Percentiles rank a stretch among this genome's conserved stretches.
phyloP scores from a whole-genome alignment of 2,329 filamentous ascomycete genomes.

The Myriosclerotinia curreyana region DNA sequence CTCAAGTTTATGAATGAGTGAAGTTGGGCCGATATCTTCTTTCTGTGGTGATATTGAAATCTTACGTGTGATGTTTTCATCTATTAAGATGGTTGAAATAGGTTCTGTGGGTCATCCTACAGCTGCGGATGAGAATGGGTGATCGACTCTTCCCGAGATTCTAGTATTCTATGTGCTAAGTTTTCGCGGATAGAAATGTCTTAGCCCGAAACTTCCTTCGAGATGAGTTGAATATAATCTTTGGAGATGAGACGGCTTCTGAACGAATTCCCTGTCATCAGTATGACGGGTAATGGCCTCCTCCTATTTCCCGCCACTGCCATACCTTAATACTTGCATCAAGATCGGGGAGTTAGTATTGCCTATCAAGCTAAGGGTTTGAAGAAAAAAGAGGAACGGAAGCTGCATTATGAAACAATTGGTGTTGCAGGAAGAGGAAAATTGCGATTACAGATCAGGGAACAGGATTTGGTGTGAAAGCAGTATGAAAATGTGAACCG shows the following conservation, averaged over 20 bases:
- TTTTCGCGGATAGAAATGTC: neutral
- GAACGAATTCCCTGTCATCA: neutral
- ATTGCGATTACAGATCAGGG: no score
- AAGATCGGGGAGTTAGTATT: no score
- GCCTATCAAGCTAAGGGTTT: no score
- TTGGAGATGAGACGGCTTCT: neutral
- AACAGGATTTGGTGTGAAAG: no score
- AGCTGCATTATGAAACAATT: no score
- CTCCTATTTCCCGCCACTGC: neutral
- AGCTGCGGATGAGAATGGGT: neutral
- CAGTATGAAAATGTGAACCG: no score
- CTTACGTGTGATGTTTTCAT: neutral
- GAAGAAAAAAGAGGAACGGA: no score
- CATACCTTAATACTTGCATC: neutral
- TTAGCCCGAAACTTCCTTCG: neutral
- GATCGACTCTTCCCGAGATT: slow-evolving; percentile 2
- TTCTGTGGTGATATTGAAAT: neutral
- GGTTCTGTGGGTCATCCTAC: neutral
- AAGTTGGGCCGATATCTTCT: slow-evolving; percentile 7
- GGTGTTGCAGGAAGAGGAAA: no score
- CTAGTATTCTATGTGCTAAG: neutral
- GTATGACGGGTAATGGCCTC: neutral
- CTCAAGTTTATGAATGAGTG: slow-evolving; percentile 13
- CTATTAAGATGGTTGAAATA: neutral
- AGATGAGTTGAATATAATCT: neutral